phyloP scores from a whole-genome alignment of 257 asterid species.

The Solanum arcanum region DNA sequence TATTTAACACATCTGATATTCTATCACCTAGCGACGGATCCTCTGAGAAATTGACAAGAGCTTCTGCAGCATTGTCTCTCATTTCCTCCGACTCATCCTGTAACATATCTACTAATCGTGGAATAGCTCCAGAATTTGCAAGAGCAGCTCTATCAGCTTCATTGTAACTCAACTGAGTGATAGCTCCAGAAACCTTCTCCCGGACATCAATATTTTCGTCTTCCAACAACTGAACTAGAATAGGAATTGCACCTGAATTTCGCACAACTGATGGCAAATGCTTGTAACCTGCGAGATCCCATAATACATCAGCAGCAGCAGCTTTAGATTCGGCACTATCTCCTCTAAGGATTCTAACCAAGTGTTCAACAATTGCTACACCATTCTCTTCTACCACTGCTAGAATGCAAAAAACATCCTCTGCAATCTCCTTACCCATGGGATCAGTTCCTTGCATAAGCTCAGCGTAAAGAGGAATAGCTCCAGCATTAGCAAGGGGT shows the following conservation, averaged over 20 bases:
- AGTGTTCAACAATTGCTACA: constrained; percentile 22
- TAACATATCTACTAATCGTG: constrained; percentile 18
- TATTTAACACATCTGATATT: constrained; percentile 16
- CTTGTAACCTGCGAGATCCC: constrained; percentile 38
- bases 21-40: constrained; percentile 34
- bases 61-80: constrained; percentile 46
- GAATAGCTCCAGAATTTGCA: constrained; percentile 42
- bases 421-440: constrained; percentile 40
- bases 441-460: constrained; percentile 32
- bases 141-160: constrained; percentile 25
- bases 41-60: constrained; percentile 36
- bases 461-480: constrained; percentile 29
- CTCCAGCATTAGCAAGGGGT: constrained; percentile 37
- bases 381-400: constrained; percentile 45
- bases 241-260: constrained; percentile 28
- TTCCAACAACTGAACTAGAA: constrained; percentile 33
- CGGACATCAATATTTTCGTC: constrained; percentile 15
- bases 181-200: constrained; percentile 45
- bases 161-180: constrained; percentile 41
- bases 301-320: constrained; percentile 42
- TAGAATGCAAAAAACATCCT: constrained; percentile 45
- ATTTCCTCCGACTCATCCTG: constrained; percentile 29
- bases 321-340: constrained; percentile 31
- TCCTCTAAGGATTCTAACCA: constrained; percentile 36
- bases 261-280: constrained; percentile 17